Conservation (phyloP, 1,284 basidiomycete species). For the Blastosporella zonata region DNA sequence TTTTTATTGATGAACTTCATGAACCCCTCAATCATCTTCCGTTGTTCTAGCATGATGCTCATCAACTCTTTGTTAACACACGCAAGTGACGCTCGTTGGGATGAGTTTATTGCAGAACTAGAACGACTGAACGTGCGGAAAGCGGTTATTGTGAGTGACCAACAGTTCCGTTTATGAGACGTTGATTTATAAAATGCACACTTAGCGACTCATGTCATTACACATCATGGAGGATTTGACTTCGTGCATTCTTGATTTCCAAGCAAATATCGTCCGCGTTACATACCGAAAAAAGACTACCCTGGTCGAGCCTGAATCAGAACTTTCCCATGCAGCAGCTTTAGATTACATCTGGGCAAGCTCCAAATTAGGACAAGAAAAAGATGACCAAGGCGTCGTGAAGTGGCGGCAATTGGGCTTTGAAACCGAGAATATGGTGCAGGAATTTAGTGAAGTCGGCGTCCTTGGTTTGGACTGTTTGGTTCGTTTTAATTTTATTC, state of each 20-base stretch:
- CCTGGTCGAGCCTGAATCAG: conserved; percentile 66
- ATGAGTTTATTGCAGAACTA: conserved; percentile 73
- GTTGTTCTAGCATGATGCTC: conserved; percentile 68
- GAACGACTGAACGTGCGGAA: conserved; percentile 81
- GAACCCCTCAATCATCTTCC: conserved; percentile 8
- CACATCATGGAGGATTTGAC: conserved; percentile 84
- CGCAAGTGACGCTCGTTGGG: conserved; percentile 74
- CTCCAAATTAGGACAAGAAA: conserved; percentile 55
- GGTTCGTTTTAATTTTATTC: conserved; percentile 39
- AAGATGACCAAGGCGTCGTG: conserved; percentile 44
- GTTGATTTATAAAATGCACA: neutral
- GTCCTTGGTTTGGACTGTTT: conserved; percentile 85
- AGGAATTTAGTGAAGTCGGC: conserved; percentile 84
- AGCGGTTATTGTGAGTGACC: conserved; percentile 73
- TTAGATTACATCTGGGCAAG: conserved; percentile 73
- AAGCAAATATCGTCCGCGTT: conserved; percentile 83
- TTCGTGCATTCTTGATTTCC: conserved; percentile 88
- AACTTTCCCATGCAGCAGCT: conserved; percentile 58
- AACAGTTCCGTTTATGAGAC: neutral
- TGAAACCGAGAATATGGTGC: conserved; percentile 71
- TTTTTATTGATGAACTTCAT: neutral
- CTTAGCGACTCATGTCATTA: conserved; percentile 81
- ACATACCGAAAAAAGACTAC: conserved; percentile 80
- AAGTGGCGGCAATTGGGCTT: conserved; percentile 86
- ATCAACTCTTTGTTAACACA: conserved; percentile 86